phyloP scores from a whole-genome alignment of 2,329 filamentous ascomycete genomes.

The Ascochyta pisi region DNA sequence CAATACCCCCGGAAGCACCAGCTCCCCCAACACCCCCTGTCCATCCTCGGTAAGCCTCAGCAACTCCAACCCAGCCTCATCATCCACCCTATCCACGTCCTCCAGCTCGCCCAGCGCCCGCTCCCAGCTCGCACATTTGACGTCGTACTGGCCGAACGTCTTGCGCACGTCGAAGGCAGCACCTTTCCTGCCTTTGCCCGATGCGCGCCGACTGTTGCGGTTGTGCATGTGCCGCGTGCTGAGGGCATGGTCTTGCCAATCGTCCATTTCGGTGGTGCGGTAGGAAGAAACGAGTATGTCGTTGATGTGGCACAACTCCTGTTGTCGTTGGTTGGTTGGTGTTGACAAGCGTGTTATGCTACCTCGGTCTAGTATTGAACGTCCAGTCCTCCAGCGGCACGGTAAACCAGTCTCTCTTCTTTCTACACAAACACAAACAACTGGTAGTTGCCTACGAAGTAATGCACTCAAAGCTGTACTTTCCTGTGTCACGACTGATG shows the following conservation, averaged over 20 bases:
- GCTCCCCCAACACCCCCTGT: constrained; percentile 29
- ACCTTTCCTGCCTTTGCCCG: constrained; percentile 21
- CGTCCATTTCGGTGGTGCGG: constrained; percentile 18
- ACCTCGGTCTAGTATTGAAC: no score
- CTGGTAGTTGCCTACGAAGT: no score
- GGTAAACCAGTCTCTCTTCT: no score
- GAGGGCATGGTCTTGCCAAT: constrained; percentile 36
- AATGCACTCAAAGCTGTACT: no score
- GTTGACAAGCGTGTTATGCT: no score
- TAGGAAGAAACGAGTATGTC: no score
- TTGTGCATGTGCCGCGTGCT: constrained; percentile 37
- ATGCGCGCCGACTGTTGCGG: constrained; percentile 15
- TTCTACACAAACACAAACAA: no score
- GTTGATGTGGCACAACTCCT: no score
- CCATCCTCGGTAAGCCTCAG: constrained; percentile 29
- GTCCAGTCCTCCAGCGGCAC: no score
- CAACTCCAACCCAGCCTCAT: constrained; percentile 24
- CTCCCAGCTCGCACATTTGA: constrained; percentile 33
- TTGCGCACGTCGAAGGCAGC: constrained; percentile 32
- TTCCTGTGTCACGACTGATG: no score
- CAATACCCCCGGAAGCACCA: constrained; percentile 25
- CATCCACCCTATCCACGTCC: neutral
- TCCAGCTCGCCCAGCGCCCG: constrained; percentile 6
- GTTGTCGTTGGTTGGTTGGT: no score
- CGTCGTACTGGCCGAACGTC: constrained; percentile 30